Base-by-base conservation (phyloP, 306 rosid species). In the Astragalus membranaceus region DNA sequence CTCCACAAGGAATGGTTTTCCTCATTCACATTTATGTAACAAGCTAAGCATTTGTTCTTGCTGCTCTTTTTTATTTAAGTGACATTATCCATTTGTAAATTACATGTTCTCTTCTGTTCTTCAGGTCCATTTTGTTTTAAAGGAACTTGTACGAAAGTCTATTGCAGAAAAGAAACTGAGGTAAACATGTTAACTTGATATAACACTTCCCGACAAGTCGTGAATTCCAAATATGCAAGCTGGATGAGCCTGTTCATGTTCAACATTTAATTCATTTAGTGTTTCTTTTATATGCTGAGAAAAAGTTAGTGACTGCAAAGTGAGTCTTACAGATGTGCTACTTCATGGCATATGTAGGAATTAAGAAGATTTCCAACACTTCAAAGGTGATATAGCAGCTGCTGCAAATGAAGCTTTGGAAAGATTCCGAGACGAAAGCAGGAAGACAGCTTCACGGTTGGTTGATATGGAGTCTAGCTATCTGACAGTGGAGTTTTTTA, bases 401-500 rank as follows among this genome's bases (percentile, higher is more conserved):
- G 92, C 99, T 51, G 85, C 95, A 54, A 91, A 80, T 16, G 99
- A 94, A 44, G 82, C 99, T 5, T 63, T 94, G 81, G 99, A 94
- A 80, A 89, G 76, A 79, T 94, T 94, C 73, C 92, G 97, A 23
- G 99, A 94, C 0, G 97, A 91, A 79, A 83, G 99, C 86, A 81
- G 83, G 83, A 94, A 82, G 86, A 91, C 99, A 58, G 89, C 87
- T 79, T 5, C 59, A 58, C 91, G 99, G 72, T 82, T 94, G 82
- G 99, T 94, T 67, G 99, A 94, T 70, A 94, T 94, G 99, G 99
- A 94, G 79, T 87, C 99, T 65, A 86, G 91, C 87, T 94, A 94
- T 75, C 86, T 94, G 4, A 94, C 99, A 3, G 99, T 86, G 14
- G 99, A 91, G 10, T 94, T 94, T 81, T 94, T 94, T 76, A 81